phyloP scores from a whole-genome alignment of 2,329 filamentous ascomycete genomes.

The Talaromyces sp. region DNA sequence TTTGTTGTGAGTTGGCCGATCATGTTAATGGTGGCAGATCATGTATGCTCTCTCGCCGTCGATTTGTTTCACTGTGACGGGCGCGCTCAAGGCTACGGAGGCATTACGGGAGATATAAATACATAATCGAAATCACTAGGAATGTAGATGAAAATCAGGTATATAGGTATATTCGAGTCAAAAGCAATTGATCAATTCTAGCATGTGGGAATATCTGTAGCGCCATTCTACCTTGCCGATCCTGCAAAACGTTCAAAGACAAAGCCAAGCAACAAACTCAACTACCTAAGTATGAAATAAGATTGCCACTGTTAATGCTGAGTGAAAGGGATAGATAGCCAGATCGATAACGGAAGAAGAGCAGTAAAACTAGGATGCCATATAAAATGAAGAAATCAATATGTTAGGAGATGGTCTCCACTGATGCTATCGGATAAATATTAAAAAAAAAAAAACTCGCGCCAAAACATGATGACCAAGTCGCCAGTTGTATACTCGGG shows the following conservation, averaged over 20 bases:
- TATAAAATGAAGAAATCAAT: neutral
- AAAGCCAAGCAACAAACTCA: neutral
- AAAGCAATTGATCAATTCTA: conserved; percentile 5
- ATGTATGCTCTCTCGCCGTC: conserved; percentile 33
- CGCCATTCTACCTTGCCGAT: conserved; percentile 16
- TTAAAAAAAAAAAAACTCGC: conserved; percentile 14
- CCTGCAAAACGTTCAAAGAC: conserved; percentile 4
- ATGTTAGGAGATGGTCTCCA: conserved; percentile 2
- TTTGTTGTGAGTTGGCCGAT: neutral
- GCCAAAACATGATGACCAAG: conserved; percentile 8
- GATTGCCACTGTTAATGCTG: neutral
- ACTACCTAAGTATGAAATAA: neutral
- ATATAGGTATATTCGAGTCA: neutral
- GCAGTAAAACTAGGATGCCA: neutral
- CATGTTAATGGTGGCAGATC: conserved; percentile 20
- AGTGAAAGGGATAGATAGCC: neutral
- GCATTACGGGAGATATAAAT: conserved; percentile 18
- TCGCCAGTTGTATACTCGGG: neutral
- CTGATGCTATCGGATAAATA: conserved; percentile 9
- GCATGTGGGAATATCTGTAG: conserved; percentile 11
- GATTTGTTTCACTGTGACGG: conserved; percentile 32
- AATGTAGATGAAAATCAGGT: neutral
- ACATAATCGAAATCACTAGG: too few relatives aligned
- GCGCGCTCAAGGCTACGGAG: conserved; percentile 31
- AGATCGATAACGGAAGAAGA: neutral